Evolutionary conservation across 1,284 basidiomycete species (phyloP), one percentile per base, ranked within the genome.

Genomic region (Ceratorhiza oryzae-sativae): DNA sequence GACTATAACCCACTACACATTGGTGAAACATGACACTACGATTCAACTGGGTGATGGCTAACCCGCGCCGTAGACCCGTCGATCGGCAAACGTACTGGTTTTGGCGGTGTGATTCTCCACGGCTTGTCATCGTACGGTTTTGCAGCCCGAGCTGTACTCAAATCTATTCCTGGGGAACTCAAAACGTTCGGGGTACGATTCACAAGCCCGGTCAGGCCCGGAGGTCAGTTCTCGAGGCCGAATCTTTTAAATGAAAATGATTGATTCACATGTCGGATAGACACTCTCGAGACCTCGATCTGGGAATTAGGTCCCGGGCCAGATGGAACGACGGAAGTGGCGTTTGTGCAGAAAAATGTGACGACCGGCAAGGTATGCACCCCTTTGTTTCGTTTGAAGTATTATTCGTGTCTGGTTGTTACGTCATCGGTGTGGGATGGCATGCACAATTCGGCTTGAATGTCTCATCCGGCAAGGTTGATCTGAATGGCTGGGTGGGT

Each of bases 1-100:
- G 92, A 94, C 80, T 94, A 93, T 80, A 94, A 94, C 79, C 89
- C 90, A 20, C 84, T 94, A 12, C 93, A 94, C 80, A 90, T 94
- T 73, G 90, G 90, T 91, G 65, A 56, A 83, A 77, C 6, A 46
- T 60, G 62, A 41, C 30, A 13, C 18, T 58, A 48, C 32, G 18
- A 58, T 42, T 20, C n/a, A 51, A 45, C 20, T 65, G 12, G 9
- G 15, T 27, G 45, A 25, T 45, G 18, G 9, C 10, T 45, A 15
- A 32, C 49, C 68, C 13, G 36, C 53, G 12, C 42, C 30, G 23
- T 72, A 92, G 91, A 93, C 79, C 91, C 92, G 1, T 80, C 77
- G 20, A 87, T 91, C 49, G 91, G 91, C n/a, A 78, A 87, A 74
- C 83, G 83, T 4, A 84, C 88, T 15, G 91, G 91, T 13, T 94